Base-by-base conservation (phyloP, 108 stramenopile species). In the Cyclostephanos tholiformis region DNA sequence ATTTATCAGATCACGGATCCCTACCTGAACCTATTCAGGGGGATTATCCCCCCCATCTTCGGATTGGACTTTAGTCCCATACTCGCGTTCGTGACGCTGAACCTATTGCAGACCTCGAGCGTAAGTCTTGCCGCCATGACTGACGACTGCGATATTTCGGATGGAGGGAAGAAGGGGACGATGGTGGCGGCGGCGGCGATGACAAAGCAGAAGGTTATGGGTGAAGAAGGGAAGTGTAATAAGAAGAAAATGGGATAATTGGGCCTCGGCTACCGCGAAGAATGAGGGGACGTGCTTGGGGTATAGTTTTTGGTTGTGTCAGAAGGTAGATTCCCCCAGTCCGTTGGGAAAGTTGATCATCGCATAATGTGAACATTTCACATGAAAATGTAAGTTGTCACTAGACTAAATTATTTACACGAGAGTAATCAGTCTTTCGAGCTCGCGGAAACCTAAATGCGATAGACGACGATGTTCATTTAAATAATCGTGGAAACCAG, bases 11-110 rank as follows among this genome's bases (percentile, higher is more conserved):
- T 97, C 41, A 96, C 97, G 0, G 97, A 96, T 88, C 95, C 95
- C 8, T 96, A 92, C 75, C 71, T 97, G 48, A 97, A 96, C 69
- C 68, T 92, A 43, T 97, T 96, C 68, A 85, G 95, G 6, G 91
- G 91, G 4, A 80, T 92, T 27, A 90, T 93, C 59, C 95, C 95
- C 22, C 89, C 91, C 7, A 64, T 96, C 23, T 91, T 89, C 81
- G 95, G 95, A 23, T 68, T 96, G 71, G 95, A 96, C 72, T 69
- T 96, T 20, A 85, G 84, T 71, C 91, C 95, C 3, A 83, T 96
- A 51, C 63, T 90, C 57, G 95, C 77, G 39, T 81, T 79, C 69
- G 79, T 79, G 13, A 79, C 79, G 11, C 68, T 79, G 67, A 56
- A 79, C 57, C 67, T 79, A 41, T 36, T 72, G 25, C 60, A 64